phyloP scores from a whole-genome alignment of 164 flowering plant species.

The Magnolia officinalis region DNA sequence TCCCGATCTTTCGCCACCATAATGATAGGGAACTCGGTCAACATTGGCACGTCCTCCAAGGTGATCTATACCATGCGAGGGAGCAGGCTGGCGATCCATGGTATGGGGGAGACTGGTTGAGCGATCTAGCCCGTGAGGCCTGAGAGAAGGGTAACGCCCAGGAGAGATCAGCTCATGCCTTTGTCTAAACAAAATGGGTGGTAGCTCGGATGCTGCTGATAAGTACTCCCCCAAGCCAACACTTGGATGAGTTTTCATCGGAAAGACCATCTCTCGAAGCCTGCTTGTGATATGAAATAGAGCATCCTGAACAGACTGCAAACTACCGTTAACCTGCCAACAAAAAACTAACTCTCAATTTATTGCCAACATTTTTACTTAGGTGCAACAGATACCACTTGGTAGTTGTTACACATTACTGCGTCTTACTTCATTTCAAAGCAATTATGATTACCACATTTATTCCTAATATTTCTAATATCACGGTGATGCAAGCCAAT shows the following conservation, averaged over 20 bases:
- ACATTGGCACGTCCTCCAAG: slow-evolving; percentile 18
- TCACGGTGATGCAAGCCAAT: no score
- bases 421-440: no score
- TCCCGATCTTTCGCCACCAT: slow-evolving; percentile 33
- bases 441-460: no score
- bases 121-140: slow-evolving; percentile 30
- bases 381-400: no score
- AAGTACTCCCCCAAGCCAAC: slow-evolving; percentile 10
- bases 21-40: slow-evolving; percentile 27
- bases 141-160: slow-evolving; percentile 30
- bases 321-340: slow-evolving; percentile 51
- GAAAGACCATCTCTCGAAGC: slow-evolving; percentile 41
- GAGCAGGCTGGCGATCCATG: slow-evolving; percentile 33
- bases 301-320: slow-evolving; percentile 54
- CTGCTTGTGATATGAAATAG: slow-evolving; percentile 55
- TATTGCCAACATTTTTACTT: neutral
- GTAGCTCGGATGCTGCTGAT: slow-evolving; percentile 27
- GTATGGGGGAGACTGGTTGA: slow-evolving; percentile 25
- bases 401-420: no score
- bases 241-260: slow-evolving; percentile 24
- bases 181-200: slow-evolving; percentile 36
- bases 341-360: neutral
- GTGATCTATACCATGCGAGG: slow-evolving; percentile 30
- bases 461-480: no score
- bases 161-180: slow-evolving; percentile 45